These are phyloP conservation scores for Piromyces sp. DNA, from an alignment of 192 early-diverging fungal species.

Conservation along the genomic window DNA sequence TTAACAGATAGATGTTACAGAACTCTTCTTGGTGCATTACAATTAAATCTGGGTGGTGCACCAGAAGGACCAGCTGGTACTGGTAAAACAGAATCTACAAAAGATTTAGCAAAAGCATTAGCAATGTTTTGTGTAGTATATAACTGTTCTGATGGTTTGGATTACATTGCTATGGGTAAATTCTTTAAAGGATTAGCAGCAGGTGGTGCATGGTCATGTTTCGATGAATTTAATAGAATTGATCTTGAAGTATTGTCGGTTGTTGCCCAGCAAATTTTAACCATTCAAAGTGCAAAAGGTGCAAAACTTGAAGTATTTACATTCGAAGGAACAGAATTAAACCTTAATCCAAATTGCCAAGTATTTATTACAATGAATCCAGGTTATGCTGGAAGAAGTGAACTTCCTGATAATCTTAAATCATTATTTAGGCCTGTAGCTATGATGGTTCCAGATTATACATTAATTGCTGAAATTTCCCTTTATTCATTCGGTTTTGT, in stretches of 20 bases:
- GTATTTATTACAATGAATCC: constrained; percentile 51
- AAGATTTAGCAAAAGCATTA: constrained; percentile 43
- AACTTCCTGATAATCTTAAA: constrained; percentile 44
- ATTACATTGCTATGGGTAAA: constrained; percentile 49
- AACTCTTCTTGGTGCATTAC: constrained; percentile 37
- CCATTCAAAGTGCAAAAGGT: constrained; percentile 39
- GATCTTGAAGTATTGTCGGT: constrained; percentile 44
- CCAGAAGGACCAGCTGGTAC: constrained; percentile 45
- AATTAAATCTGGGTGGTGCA: constrained; percentile 41
- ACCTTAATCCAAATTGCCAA: constrained; percentile 28
- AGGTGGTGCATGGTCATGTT: constrained; percentile 45
- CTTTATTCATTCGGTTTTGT: constrained; percentile 45
- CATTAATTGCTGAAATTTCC: constrained; percentile 42
- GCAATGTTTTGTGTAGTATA: constrained; percentile 51
- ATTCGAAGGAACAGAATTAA: constrained; percentile 40
- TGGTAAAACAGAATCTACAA: constrained; percentile 39
- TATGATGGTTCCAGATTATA: constrained; percentile 38
- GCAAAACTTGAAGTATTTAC: constrained; percentile 31
- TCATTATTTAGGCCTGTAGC: constrained; percentile 26
- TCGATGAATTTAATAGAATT: constrained; percentile 43
- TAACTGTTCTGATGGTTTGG: constrained; percentile 44
- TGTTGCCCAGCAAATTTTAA: constrained; percentile 43
- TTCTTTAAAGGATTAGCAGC: constrained; percentile 44
- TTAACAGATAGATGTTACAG: constrained; percentile 41
- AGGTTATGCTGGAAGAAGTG: constrained; percentile 37